phyloP scores from a whole-genome alignment of 2,329 filamentous ascomycete species.

The Colletotrichum godetiae region DNA sequence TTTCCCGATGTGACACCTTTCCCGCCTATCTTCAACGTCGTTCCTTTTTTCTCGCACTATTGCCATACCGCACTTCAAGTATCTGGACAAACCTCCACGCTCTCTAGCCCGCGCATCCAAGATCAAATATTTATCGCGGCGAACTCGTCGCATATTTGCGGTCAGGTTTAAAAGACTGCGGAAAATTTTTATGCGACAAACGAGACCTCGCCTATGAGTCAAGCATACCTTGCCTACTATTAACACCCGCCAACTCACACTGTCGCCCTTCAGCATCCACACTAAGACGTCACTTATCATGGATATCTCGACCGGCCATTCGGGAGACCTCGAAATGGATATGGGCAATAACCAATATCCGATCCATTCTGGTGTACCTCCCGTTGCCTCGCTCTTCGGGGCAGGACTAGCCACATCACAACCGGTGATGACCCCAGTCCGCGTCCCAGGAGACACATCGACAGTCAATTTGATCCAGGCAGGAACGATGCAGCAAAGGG shows the following conservation, averaged over 20 bases:
- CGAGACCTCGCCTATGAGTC: background rate
- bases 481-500: background rate
- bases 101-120: background rate
- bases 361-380: background rate
- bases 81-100: background rate
- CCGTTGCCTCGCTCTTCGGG: background rate
- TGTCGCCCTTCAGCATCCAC: background rate
- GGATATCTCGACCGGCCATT: background rate
- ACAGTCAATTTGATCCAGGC: background rate
- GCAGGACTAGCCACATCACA: background rate
- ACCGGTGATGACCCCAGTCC: background rate
- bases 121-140: background rate
- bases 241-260: background rate
- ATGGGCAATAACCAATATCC: background rate
- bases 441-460: background rate
- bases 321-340: background rate
- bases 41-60: background rate
- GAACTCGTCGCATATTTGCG: background rate
- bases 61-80: background rate
- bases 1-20: slow-evolving; percentile 22
- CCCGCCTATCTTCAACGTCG: background rate
- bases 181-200: background rate
- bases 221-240: background rate
- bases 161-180: background rate
- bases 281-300: background rate